A percentile compares a stretch with the other conserved stretches of the same genome.
phyloP scores from a whole-genome alignment of 805 yeast genomes.

The Candida argentea region DNA sequence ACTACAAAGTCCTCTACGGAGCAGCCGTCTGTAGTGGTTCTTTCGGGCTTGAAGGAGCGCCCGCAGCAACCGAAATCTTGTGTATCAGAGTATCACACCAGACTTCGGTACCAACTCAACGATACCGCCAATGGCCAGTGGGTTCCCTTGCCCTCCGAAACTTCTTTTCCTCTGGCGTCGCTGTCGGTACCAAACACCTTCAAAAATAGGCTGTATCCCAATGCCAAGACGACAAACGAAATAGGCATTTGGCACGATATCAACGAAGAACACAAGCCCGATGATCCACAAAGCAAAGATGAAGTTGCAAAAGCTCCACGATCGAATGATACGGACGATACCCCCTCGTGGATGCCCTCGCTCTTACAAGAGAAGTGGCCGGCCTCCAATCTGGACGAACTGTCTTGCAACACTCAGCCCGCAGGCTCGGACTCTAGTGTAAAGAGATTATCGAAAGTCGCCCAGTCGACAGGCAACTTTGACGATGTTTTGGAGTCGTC shows the following conservation, averaged over 20 bases:
- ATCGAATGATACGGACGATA: conserved; percentile 6
- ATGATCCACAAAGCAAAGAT: neutral
- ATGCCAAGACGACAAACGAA: conserved; percentile 29
- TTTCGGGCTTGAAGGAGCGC: too few species aligned
- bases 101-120: conserved; percentile 18
- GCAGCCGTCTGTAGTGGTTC: too few species aligned
- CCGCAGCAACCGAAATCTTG: too few species aligned
- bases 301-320: conserved; percentile 1
- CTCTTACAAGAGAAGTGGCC: conserved; percentile 29
- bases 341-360: conserved; percentile 36
- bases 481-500: conserved; percentile 11
- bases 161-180: too few species aligned
- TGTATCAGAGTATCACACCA: conserved; percentile 24
- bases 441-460: too few species aligned
- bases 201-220: conserved; percentile 35
- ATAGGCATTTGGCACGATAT: conserved; percentile 10
- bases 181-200: conserved; percentile 35
- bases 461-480: conserved; percentile 3
- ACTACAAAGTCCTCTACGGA: too few species aligned
- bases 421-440: too few species aligned
- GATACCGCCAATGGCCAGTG: conserved; percentile 1
- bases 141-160: conserved; percentile 4
- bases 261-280: neutral
- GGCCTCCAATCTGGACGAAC: too few species aligned
- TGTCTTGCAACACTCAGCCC: too few species aligned